Evolutionary conservation across 2,329 filamentous ascomycete species (phyloP), one percentile per base, ranked within the genome.

Genomic region (Sporothrix schenckii): DNA sequence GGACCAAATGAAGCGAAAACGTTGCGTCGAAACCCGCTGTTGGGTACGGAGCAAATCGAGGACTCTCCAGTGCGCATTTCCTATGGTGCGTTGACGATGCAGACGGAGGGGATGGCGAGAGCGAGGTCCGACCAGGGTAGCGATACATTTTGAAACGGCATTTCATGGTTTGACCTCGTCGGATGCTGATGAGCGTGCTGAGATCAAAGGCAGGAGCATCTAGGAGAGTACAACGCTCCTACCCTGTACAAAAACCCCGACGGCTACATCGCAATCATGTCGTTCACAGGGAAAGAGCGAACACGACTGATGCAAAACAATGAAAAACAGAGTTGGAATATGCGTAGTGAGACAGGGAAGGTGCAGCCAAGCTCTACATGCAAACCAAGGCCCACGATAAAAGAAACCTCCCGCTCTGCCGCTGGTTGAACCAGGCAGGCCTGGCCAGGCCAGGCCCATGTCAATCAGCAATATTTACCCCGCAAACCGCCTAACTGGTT

Each of bases 401-500:
- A 68, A 56, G 66, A 47, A 47, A 68, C 66, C 27, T 60, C 11
- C 11, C 65, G n/a, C 56, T n/a, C 27, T 13, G 41, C 19, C 34
- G 53, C 53, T 50, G 49, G 24, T 21, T 56, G 21, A 21, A 27
- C 66, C 58, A 63, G 58, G 39, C 41, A 65, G 60, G 10, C 41
- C 56, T 21, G 39, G 21, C 34, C 41, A n/a, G 41, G 61, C 41
- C 54, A 41, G 67, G 47, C 66, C 47, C 47, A 30, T 13, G 54
- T 49, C 54, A 56, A 19, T 27, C 41, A 66, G 47, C 47, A 30
- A n/a, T 21, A 39, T 10, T 47, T 69, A 69, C 68, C 68, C 68
- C 58, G 50, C 68, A 69, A 69, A 54, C 68, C 58, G 68, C 68
- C 58, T 47, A 58, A 21, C 49, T 69, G 68, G 68, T 63, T 69